Percentiles rank a stretch among this genome's conserved stretches.
Evolutionary conservation across 257 asterid species (phyloP).

Genomic region (Scutellaria barbata): DNA sequence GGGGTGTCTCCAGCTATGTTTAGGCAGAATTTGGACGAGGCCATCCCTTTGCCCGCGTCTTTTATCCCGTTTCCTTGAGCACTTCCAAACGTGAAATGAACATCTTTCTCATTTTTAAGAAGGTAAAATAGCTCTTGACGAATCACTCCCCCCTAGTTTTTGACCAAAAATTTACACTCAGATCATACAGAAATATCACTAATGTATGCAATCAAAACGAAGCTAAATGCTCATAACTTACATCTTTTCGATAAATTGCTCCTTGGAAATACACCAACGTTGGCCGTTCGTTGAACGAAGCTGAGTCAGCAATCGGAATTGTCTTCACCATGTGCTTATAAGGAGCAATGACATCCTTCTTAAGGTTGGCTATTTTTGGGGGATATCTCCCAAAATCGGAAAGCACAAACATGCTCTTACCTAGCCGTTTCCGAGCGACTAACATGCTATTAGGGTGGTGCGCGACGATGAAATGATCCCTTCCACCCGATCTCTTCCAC

Average conservation of each 20-base stretch:
- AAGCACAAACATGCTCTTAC: constrained; percentile 71
- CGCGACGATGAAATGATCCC: constrained; percentile 72
- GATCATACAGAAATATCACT: not conserved
- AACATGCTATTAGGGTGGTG: constrained; percentile 87
- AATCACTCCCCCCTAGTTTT: constrained; percentile 70
- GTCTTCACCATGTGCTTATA: constrained; percentile 81
- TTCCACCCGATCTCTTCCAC: constrained; percentile 65
- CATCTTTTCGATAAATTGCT: constrained; percentile 81
- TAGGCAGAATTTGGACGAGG: constrained; percentile 77
- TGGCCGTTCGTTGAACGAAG: constrained; percentile 54
- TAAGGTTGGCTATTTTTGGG: constrained; percentile 57
- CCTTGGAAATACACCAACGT: constrained; percentile 75
- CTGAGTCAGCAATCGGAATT: constrained; percentile 42
- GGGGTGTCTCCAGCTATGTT: constrained; percentile 94
- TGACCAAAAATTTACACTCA: constrained; percentile 13
- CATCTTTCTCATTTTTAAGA: constrained; percentile 67
- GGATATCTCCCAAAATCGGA: constrained; percentile 83
- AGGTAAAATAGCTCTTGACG: constrained; percentile 75
- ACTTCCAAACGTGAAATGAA: constrained; percentile 72
- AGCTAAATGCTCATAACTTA: constrained; percentile 44
- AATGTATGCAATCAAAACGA: not conserved
- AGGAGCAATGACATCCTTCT: constrained; percentile 87
- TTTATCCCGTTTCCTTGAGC: constrained; percentile 56
- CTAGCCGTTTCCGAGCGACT: constrained; percentile 59
- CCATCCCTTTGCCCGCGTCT: constrained; percentile 74